These are phyloP conservation scores for Candida namnaoensis DNA, from an alignment of 805 yeast species.

Conservation along the genomic window DNA sequence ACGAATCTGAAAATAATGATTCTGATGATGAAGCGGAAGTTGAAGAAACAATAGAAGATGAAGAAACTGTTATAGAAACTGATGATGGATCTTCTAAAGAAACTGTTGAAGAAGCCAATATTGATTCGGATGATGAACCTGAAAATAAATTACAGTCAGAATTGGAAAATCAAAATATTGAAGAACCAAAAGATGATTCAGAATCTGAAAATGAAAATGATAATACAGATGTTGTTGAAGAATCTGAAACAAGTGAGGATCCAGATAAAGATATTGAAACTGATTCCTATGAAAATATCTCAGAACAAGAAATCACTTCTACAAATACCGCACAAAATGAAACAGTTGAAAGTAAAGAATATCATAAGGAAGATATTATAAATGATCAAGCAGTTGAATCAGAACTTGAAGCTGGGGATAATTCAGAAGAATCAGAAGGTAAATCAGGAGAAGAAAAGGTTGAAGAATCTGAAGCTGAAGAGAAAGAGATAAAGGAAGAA, in stretches of 20 bases:
- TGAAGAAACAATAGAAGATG: too few relatives aligned
- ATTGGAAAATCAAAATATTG: neutral
- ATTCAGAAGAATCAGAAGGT: neutral
- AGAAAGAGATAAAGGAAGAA: neutral
- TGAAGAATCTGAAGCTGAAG: neutral
- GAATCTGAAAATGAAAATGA: neutral
- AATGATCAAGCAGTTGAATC: too few relatives aligned
- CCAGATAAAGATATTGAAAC: too few relatives aligned
- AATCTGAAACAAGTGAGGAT: neutral
- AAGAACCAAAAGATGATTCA: neutral
- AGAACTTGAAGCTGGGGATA: neutral
- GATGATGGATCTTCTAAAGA: neutral
- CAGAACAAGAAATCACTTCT: too few relatives aligned
- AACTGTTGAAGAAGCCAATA: neutral
- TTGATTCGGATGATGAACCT: conserved; percentile 1
- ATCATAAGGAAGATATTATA: too few relatives aligned
- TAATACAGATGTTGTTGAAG: neutral
- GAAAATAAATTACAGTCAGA: neutral
- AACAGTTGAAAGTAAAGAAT: too few relatives aligned
- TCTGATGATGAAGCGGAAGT: neutral
- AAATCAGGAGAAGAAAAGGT: neutral
- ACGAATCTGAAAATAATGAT: neutral
- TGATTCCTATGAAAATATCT: too few relatives aligned
- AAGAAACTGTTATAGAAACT: too few relatives aligned
- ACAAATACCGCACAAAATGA: too few relatives aligned